A percentile compares a stretch with the other conserved stretches of the same genome.
phyloP scores from a whole-genome alignment of 2,329 filamentous ascomycete species.

The Trichoderma sp. region DNA sequence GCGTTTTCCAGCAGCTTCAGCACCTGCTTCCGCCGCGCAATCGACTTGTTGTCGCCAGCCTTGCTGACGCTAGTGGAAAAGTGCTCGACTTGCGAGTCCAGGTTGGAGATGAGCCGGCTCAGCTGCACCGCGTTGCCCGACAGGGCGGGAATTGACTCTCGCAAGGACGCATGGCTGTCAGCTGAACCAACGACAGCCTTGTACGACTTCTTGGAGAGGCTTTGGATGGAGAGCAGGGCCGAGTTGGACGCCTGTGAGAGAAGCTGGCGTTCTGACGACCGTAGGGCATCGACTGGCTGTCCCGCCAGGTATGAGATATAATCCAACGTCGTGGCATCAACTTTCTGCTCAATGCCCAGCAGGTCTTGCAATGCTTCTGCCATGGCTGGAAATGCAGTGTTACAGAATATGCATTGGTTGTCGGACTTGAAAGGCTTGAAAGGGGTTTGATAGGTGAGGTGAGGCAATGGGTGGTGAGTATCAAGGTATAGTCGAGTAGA shows the following conservation, averaged over 20 bases:
- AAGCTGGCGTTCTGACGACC: constrained; percentile 72
- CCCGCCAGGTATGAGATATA: constrained; percentile 81
- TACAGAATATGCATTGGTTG: not conserved
- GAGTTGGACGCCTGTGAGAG: constrained; percentile 82
- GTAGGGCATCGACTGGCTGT: constrained; percentile 71
- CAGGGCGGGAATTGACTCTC: constrained; percentile 69
- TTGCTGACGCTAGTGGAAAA: constrained; percentile 86
- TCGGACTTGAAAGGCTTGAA: not conserved
- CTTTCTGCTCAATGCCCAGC: constrained; percentile 34
- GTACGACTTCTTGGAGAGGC: constrained; percentile 86
- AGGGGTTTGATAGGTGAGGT: not conserved
- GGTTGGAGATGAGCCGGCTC: constrained; percentile 69
- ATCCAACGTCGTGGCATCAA: constrained; percentile 57
- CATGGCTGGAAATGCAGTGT: constrained; percentile 30
- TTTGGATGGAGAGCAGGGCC: constrained; percentile 78
- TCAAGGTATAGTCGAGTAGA: not conserved
- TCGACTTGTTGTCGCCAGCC: constrained; percentile 65
- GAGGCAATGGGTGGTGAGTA: not conserved
- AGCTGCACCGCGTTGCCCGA: constrained; percentile 67
- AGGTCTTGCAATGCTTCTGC: constrained; percentile 41
- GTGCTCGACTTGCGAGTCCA: constrained; percentile 74
- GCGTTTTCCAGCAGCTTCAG: constrained; percentile 83
- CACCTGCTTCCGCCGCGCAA: constrained; percentile 75
- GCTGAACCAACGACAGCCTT: constrained; percentile 81
- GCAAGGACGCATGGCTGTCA: constrained; percentile 72